Conservation (phyloP, 139 green algal species). For the Klebsormidium nitens region DNA sequence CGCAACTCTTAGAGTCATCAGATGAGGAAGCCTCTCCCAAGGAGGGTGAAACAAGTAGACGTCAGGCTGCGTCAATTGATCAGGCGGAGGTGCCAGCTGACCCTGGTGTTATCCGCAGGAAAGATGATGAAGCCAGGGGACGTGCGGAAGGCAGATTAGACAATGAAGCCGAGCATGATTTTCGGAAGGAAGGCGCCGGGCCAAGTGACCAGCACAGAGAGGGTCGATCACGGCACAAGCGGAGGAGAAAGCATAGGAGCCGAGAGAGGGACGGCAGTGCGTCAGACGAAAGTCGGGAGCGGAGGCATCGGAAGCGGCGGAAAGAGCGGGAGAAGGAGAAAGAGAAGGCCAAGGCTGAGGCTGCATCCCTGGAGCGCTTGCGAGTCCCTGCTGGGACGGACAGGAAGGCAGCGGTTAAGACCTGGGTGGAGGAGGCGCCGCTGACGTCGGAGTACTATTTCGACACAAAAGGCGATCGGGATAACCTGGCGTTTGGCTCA, state of each 20-base stretch:
- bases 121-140: no score
- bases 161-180: no score
- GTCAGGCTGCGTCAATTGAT: no score
- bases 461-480: slow-evolving; percentile 27
- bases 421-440: not conserved
- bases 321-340: slow-evolving; percentile 9
- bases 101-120: no score
- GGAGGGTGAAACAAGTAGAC: no score
- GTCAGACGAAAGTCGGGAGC: slow-evolving; percentile 3
- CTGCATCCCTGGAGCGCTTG: slow-evolving; percentile 2
- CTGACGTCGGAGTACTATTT: slow-evolving; percentile 20
- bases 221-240: not conserved
- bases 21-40: no score
- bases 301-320: slow-evolving; percentile 9
- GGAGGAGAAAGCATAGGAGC: slow-evolving; percentile 14
- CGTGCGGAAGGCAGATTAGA: no score
- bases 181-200: no score
- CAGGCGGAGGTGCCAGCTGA: no score
- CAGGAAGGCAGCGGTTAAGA: slow-evolving; percentile 21
- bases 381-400: not conserved
- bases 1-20: no score
- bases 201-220: no score
- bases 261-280: not conserved
- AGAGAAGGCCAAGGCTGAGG: slow-evolving; percentile 8
- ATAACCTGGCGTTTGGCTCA: slow-evolving; percentile 33